Evolutionary conservation across 2,329 filamentous ascomycete genomes (phyloP).

Genomic region (Aureobasidium vineae): DNA sequence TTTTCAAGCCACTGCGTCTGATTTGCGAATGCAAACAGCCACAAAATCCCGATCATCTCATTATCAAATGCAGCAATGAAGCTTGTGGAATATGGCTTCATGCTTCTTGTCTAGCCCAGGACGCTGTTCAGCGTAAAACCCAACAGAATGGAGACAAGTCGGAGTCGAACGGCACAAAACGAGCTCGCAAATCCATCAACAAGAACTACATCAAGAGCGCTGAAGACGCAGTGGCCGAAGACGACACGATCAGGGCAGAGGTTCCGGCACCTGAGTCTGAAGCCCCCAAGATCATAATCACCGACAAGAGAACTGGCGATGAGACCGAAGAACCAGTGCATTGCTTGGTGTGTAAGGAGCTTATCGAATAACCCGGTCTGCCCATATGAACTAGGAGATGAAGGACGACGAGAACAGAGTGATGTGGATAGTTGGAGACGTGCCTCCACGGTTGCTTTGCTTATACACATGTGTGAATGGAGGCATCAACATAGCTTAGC

Average conservation of each 20-base stretch:
- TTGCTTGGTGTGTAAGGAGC: constrained; percentile 35
- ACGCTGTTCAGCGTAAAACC: constrained; percentile 30
- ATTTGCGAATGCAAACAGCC: constrained; percentile 45
- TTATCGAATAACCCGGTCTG: constrained; percentile 25
- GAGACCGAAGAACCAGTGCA: constrained; percentile 31
- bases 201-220: background rate
- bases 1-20: constrained; percentile 35
- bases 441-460: constrained; percentile 5
- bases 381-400: no score
- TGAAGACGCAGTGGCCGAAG: constrained; percentile 5
- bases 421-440: background rate
- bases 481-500: background rate
- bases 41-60: constrained; percentile 45
- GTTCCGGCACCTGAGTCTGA: background rate
- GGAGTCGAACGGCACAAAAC: constrained; percentile 29
- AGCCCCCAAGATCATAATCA: constrained; percentile 35
- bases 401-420: background rate
- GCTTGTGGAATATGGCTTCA: constrained; percentile 47
- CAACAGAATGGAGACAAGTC: constrained; percentile 26
- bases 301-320: constrained; percentile 31
- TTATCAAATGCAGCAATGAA: constrained; percentile 43
- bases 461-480: background rate
- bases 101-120: constrained; percentile 40
- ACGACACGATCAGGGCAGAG: background rate
- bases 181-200: background rate